Evolutionary conservation across 1,284 basidiomycete species (phyloP), one percentile per base, ranked within the genome.

Genomic region (Moesziomyces sp.): DNA sequence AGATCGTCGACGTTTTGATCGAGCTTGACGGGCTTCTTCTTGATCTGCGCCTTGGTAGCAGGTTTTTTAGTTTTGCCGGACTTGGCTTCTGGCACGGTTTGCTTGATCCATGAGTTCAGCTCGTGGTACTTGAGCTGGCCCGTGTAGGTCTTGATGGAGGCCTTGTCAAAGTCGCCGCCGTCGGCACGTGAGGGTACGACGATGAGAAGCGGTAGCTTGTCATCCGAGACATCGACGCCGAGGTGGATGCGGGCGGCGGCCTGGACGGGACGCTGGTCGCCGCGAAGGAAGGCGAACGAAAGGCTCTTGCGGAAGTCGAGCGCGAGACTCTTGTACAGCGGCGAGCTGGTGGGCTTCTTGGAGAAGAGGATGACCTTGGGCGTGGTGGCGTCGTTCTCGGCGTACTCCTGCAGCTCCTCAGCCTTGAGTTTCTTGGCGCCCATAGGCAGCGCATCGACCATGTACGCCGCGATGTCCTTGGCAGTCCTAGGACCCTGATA

Each of bases 401-500:
- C 56, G 46, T 63, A 83, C 18, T 59, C 40, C 30, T 63, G 56
- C 40, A 83, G 60, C 45, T 91, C 89, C 16, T 88, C 86, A 2
- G 88, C 82, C 40, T 88, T 86, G 69, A 89, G 86, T 60, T 94
- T 86, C 84, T 90, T 91, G 63, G 86, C 86, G 21, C 85, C 82
- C 55, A 88, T 89, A 52, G 94, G 93, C 16, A 97, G 89, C 54
- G 91, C 87, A 19, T 88, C 87, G 28, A 90, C 88, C 1, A 90
- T 93, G 85, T 89, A 95, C 78, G 92, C 90, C 79, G 90, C 91
- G 76, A 97, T 86, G 3, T 89, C 89, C 52, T 87, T 89, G 1
- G 91, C 89, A 38, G 89, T 90, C 52, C 94, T 89, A 70, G 94
- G 90, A 35, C 88, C 88, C 2, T 91, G 88, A 82, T 92, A 97